Evolutionary conservation across 176 grass and related monocot genomes (phyloP), one percentile per base, ranked within the genome.

Genomic region (Poa annua): DNA sequence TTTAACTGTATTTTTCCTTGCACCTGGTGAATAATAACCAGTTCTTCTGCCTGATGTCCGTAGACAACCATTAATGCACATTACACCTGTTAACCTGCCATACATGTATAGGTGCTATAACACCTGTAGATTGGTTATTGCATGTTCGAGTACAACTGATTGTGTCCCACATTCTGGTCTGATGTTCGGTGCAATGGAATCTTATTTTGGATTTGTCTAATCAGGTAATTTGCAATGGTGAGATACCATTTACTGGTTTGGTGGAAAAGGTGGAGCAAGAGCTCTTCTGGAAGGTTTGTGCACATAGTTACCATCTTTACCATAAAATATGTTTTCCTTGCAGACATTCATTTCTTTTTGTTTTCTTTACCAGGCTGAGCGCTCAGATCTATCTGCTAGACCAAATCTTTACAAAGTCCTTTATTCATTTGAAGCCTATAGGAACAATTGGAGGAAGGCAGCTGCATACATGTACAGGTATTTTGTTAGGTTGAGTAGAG

Each of bases 391-490:
- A 55, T 93, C 78, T 56, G 83, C 92, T 67, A 93, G 81, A 55
- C 96, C 92, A 52, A 95, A 98, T 83, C 38, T 95, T 16, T 98
- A 98, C 87, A 95, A 92, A 85, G 87, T 98, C 66, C 91, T 98
- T 82, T 98, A 95, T 78, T 92, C 96, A 66, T 98, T 98, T 95
- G 92, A 95, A 78, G 89, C 85, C 32, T 80, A 87, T 89, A 89
- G 85, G 85, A 98, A 93, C 73, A 98, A 95, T 68, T 98, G 92
- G 96, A 95, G 93, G 88, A 98, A 98, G 75, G 96, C 96, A 39
- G 92, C 96, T 86, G 63, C 61, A 69, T 93, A 89, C 83, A 98
- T 98, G 96, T 98, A 95, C 45, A 84, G 86, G 26, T 98, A 98
- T 80, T 95, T 85, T 59, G 79, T 93, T 56, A 94, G 96, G 84